These are phyloP conservation scores for Erigeron philadelphicus DNA, from an alignment of 140 eudicot genomes.

Conservation along the genomic window DNA sequence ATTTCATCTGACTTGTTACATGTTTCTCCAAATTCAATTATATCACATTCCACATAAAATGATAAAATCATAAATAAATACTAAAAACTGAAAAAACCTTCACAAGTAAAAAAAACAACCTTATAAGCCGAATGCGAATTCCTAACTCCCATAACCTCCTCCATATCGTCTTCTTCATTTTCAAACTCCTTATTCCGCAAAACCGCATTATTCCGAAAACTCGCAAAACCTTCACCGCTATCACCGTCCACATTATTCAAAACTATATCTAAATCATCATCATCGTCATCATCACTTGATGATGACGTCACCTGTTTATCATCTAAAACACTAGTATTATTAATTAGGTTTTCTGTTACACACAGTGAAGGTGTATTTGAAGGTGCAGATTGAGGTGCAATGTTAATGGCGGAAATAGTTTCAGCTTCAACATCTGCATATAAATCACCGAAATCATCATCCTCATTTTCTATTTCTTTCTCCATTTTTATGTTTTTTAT, in stretches of 20 bases:
- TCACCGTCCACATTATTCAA: constrained; percentile 42
- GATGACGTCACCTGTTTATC: background rate
- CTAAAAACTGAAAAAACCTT: background rate
- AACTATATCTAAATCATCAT: constrained; percentile 55
- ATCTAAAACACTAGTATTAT: background rate
- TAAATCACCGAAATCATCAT: constrained; percentile 75
- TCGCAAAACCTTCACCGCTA: constrained; percentile 10
- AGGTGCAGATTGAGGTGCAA: constrained; percentile 23
- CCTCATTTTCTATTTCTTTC: constrained; percentile 39
- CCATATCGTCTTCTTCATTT: constrained; percentile 31
- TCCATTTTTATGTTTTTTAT: constrained; percentile 29
- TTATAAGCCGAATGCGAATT: constrained; percentile 24
- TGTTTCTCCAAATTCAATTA: background rate
- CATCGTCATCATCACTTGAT: constrained; percentile 36
- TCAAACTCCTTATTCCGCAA: constrained; percentile 21
- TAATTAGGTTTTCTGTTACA: background rate
- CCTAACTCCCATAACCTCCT: constrained; percentile 15
- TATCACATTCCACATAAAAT: background rate
- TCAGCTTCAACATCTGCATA: constrained; percentile 70
- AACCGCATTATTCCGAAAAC: constrained; percentile 6
- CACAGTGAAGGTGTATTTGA: constrained; percentile 12
- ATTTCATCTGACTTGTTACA: background rate
- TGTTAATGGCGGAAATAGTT: constrained; percentile 53
- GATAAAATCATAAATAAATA: background rate
- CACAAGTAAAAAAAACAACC: constrained; percentile 16